Evolutionary conservation across 768 basidiomycete species (phyloP).

Genomic region (Gymnopilus junonius): DNA sequence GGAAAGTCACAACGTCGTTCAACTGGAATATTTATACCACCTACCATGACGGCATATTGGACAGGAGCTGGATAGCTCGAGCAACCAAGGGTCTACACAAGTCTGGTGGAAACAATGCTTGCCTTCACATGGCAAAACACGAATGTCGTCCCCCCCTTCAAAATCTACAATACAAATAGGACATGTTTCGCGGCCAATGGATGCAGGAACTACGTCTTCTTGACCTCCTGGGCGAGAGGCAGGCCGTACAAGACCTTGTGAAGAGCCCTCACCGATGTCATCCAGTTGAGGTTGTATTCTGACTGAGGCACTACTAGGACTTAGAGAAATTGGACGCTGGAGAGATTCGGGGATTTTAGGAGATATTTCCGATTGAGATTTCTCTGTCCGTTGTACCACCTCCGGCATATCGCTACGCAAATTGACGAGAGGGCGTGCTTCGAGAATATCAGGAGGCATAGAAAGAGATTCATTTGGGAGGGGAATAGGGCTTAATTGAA

Average conservation of each 20-base stretch:
- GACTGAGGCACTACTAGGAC: constrained; percentile 1
- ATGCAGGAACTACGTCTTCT: constrained; percentile 57
- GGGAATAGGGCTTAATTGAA: constrained; percentile 13
- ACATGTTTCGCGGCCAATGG: constrained; percentile 84
- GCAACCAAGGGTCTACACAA: constrained; percentile 93
- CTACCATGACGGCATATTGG: constrained; percentile 91
- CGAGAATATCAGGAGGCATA: not conserved
- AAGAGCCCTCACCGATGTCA: constrained; percentile 26
- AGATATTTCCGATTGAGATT: not conserved
- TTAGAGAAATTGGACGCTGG: constrained; percentile 1
- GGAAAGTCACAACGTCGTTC: not conserved
- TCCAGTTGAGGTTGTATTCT: not conserved
- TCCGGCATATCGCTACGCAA: not conserved
- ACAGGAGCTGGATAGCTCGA: constrained; percentile 89
- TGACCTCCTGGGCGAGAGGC: constrained; percentile 11
- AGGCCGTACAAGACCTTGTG: constrained; percentile 4
- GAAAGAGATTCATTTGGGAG: constrained; percentile 1
- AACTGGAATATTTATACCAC: constrained; percentile 12
- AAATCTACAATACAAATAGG: constrained; percentile 96
- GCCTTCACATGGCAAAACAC: constrained; percentile 89
- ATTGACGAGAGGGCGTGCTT: not conserved
- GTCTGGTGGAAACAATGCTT: constrained; percentile 88
- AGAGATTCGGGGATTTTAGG: not conserved
- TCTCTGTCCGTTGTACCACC: not conserved
- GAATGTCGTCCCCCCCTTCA: constrained; percentile 90